A percentile compares a stretch with the other conserved stretches of the same genome.
These are phyloP conservation scores for Russula sp. DNA, from an alignment of 768 basidiomycete genomes.

Conservation along the genomic window DNA sequence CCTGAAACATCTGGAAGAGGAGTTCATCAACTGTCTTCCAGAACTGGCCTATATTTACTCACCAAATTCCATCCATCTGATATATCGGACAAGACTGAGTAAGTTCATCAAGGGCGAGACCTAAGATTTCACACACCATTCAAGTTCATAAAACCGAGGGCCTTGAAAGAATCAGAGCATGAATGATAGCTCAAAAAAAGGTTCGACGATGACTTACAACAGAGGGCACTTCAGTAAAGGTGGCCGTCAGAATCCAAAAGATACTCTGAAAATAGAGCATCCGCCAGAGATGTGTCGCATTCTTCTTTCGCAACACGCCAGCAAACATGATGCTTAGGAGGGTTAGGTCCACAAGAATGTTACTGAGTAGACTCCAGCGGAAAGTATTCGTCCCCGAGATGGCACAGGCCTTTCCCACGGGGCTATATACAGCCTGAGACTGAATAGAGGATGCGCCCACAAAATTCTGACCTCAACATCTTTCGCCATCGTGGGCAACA, in stretches of 20 bases:
- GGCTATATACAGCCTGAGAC: slow-evolving; percentile 6
- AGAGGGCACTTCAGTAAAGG: slow-evolving; percentile 23
- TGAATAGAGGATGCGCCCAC: background rate
- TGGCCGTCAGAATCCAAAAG: slow-evolving; percentile 21
- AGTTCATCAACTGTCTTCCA: slow-evolving; percentile 1
- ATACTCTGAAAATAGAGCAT: slow-evolving; percentile 30
- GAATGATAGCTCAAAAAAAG: background rate
- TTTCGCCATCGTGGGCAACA: background rate
- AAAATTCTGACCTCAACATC: too few relatives aligned
- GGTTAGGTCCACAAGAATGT: slow-evolving; percentile 23
- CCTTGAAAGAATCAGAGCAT: background rate
- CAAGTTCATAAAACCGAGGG: slow-evolving; percentile 25
- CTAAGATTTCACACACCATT: slow-evolving; percentile 16
- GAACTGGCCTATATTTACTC: background rate
- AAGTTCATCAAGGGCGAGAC: background rate
- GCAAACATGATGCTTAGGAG: slow-evolving; percentile 25
- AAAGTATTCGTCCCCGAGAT: slow-evolving; percentile 16
- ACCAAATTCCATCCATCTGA: slow-evolving; percentile 29
- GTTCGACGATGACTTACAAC: slow-evolving; percentile 10
- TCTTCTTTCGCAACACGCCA: slow-evolving; percentile 25
- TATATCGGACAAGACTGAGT: background rate
- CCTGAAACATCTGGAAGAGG: slow-evolving; percentile 28
- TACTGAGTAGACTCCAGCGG: slow-evolving; percentile 24
- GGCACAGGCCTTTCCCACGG: background rate
- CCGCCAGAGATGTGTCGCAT: slow-evolving; percentile 27